Conservation (phyloP, 2,329 filamentous ascomycete genomes). For the Ophiocordyceps camponoti-leonardi region DNA sequence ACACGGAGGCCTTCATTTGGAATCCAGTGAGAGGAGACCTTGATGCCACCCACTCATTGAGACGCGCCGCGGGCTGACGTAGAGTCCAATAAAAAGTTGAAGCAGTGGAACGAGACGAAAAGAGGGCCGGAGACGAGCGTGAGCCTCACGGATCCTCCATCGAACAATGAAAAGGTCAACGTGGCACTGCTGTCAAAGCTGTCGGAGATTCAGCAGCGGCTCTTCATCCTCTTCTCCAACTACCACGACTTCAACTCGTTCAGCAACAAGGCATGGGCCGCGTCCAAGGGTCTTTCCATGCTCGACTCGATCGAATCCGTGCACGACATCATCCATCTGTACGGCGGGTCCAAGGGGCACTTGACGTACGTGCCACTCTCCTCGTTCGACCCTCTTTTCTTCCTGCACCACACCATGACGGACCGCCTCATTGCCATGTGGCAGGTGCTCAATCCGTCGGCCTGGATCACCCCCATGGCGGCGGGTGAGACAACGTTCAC, state of each 20-base stretch:
- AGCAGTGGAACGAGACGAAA: constrained; percentile 41
- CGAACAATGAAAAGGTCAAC: constrained; percentile 42
- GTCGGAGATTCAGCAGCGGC: constrained; percentile 38
- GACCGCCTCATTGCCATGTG: constrained; percentile 63
- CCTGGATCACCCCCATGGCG: constrained; percentile 42
- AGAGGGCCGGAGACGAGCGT: constrained; percentile 27
- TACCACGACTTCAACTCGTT: constrained; percentile 53
- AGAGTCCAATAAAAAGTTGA: constrained; percentile 24
- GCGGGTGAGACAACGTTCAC: constrained; percentile 45
- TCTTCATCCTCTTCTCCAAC: constrained; percentile 50
- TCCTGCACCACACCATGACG: constrained; percentile 59
- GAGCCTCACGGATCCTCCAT: constrained; percentile 18
- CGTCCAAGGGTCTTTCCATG: constrained; percentile 23
- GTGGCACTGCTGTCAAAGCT: constrained; percentile 26
- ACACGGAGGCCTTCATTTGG: constrained; percentile 38
- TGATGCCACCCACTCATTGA: too few relatives aligned
- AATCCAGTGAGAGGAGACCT: constrained; percentile 31
- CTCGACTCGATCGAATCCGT: constrained; percentile 50
- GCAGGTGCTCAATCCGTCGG: constrained; percentile 54
- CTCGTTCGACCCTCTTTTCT: constrained; percentile 66
- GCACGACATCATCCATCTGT: constrained; percentile 45
- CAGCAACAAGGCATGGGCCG: constrained; percentile 50
- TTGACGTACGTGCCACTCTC: constrained; percentile 57
- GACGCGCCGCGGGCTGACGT: too few relatives aligned
- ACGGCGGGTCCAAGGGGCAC: constrained; percentile 43